Conservation (phyloP, 441 rosid genomes). For the Mallotus japonicus region DNA sequence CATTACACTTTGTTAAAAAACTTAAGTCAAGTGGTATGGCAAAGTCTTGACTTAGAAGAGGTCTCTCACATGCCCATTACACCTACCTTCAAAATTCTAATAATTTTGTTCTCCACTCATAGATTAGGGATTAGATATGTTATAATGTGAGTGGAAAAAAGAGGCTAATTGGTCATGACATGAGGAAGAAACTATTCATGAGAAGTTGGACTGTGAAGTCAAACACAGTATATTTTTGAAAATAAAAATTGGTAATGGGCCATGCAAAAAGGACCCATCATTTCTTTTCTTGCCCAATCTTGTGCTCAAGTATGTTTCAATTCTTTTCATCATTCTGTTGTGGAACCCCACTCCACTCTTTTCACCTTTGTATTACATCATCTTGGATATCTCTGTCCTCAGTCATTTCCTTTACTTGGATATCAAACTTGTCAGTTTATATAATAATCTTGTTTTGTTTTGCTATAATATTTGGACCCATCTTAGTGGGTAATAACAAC, state of each 20-base stretch:
- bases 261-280: neutral
- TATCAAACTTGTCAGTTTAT: conserved; percentile 13
- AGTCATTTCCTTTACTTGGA: neutral
- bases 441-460: conserved; percentile 2
- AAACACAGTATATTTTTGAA: conserved; percentile 13
- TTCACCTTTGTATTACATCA: conserved; percentile 27
- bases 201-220: conserved; percentile 28
- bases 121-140: conserved; percentile 17
- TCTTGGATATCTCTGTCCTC: conserved; percentile 14
- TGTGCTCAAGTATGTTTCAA: conserved; percentile 46
- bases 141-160: conserved; percentile 16
- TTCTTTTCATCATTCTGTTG: conserved; percentile 62
- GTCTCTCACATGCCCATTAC: conserved; percentile 36
- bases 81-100: conserved; percentile 43
- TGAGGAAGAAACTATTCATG: neutral
- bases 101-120: conserved; percentile 59
- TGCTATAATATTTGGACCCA: conserved; percentile 1
- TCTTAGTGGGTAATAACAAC: neutral
- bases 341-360: conserved; percentile 35
- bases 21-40: conserved; percentile 7
- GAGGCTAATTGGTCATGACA: neutral
- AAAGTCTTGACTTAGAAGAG: conserved; percentile 35
- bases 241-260: conserved; percentile 1
- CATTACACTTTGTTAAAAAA: conserved; percentile 1
- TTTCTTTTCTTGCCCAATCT: conserved; percentile 28